Conservation (phyloP, 139 green algal genomes). For the Chlorella ohadii region DNA sequence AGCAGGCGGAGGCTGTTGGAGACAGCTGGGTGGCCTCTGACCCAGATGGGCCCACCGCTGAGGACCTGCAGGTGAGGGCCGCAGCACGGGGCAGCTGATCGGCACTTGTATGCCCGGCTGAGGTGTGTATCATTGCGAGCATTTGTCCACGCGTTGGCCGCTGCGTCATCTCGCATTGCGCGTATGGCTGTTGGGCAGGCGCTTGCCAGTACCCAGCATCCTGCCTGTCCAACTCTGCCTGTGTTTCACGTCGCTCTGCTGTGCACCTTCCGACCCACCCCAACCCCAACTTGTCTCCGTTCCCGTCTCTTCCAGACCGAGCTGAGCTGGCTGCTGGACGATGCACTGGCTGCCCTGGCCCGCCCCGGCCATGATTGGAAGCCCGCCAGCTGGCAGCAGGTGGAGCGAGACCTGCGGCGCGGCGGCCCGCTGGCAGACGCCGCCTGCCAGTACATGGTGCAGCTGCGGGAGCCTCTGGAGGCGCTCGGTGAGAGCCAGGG, state of each 20-base stretch:
- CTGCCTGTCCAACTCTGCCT: too few species aligned
- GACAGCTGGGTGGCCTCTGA: slow-evolving; percentile 19
- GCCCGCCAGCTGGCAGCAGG: slow-evolving; percentile 47
- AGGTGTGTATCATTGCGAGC: too few species aligned
- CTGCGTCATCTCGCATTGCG: too few species aligned
- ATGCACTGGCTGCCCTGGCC: slow-evolving; percentile 50
- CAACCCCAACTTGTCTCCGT: neutral
- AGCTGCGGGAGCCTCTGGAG: slow-evolving; percentile 51
- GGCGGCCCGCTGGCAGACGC: neutral
- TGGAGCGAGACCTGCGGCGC: slow-evolving; percentile 39
- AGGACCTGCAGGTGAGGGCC: slow-evolving; percentile 33
- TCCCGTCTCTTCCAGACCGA: slow-evolving; percentile 61
- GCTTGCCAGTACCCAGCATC: too few species aligned
- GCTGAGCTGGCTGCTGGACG: slow-evolving; percentile 79
- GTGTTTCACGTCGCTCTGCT: too few species aligned
- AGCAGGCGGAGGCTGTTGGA: neutral
- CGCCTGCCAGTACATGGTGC: slow-evolving; percentile 38
- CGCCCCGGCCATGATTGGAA: slow-evolving; percentile 22
- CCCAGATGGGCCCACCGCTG: slow-evolving; percentile 13
- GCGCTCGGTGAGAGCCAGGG: slow-evolving; percentile 23
- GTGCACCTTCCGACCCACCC: too few species aligned
- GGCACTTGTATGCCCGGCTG: too few species aligned
- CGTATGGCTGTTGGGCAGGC: too few species aligned
- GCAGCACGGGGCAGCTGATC: too few species aligned
- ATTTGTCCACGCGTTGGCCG: too few species aligned